A percentile compares a stretch with the other conserved stretches of the same genome.
Conservation (phyloP, 2,329 filamentous ascomycete species). For the Sporothrix sp. region DNA sequence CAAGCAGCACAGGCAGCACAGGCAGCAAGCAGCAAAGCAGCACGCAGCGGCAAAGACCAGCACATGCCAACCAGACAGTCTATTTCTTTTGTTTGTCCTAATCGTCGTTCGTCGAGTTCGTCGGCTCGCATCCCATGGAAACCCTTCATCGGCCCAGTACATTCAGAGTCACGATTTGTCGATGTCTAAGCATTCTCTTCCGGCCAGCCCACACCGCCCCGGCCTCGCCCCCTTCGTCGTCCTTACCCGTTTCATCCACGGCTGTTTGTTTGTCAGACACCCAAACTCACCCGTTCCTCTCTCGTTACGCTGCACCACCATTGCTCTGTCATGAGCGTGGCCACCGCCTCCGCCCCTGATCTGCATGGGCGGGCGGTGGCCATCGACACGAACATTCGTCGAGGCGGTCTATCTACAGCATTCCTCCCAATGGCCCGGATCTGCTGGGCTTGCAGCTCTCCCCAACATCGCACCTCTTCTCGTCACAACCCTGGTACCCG, state of each 20-base stretch:
- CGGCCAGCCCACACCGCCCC: not conserved
- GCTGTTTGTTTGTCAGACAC: too few relatives aligned
- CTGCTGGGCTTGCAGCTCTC: not conserved
- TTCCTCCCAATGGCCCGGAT: too few relatives aligned
- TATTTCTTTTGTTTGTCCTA: slow-evolving; percentile 4
- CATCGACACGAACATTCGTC: too few relatives aligned
- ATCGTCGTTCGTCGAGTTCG: slow-evolving; percentile 2
- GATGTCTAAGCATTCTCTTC: not conserved
- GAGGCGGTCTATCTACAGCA: too few relatives aligned
- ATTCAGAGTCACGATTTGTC: not conserved
- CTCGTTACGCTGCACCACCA: not conserved
- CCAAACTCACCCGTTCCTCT: not conserved
- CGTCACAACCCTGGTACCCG: not conserved
- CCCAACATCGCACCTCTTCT: not conserved
- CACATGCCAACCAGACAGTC: slow-evolving; percentile 4
- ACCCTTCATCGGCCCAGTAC: not conserved
- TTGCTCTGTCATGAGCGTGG: not conserved
- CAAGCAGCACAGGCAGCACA: not conserved
- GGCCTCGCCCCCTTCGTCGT: not conserved
- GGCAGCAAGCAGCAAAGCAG: not conserved
- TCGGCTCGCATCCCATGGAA: slow-evolving; percentile 4
- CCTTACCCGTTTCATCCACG: too few relatives aligned
- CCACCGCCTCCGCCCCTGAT: too few relatives aligned
- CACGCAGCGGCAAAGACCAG: slow-evolving; percentile 6
- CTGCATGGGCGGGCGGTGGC: too few relatives aligned